Conservation (phyloP, 495 filamentous ascomycete genomes). For the Hypoxylon lienhwacheense region DNA sequence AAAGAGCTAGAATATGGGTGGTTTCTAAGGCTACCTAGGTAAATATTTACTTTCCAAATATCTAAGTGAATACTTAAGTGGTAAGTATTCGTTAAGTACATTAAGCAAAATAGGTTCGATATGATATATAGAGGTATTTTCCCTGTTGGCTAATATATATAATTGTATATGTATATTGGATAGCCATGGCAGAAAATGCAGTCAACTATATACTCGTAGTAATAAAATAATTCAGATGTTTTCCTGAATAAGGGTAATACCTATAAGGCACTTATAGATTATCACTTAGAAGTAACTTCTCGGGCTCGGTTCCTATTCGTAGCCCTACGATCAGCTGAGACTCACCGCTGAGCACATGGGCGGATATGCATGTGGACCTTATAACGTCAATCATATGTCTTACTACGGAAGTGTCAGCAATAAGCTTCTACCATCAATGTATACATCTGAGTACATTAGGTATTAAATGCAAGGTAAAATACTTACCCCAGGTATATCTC, state of each 20-base stretch:
- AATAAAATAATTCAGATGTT: background rate
- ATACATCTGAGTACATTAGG: background rate
- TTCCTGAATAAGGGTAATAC: background rate
- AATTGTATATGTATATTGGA: too few species aligned
- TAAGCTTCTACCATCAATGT: background rate
- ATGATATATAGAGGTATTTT: too few species aligned
- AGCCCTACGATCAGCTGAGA: slow-evolving; percentile 25
- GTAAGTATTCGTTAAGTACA: too few species aligned
- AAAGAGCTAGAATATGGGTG: too few species aligned
- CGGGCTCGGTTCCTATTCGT: slow-evolving; percentile 26
- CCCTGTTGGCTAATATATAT: too few species aligned
- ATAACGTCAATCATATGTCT: slow-evolving; percentile 9
- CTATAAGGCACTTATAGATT: background rate
- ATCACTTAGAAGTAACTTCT: background rate
- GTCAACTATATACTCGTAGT: too few species aligned
- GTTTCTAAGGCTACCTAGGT: too few species aligned
- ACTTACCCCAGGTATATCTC: too few species aligned
- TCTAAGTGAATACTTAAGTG: background rate
- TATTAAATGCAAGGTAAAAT: too few species aligned
- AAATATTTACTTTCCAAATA: background rate
- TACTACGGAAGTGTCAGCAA: slow-evolving; percentile 15
- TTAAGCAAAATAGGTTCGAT: too few species aligned
- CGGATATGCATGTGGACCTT: slow-evolving; percentile 16
- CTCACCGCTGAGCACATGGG: slow-evolving; percentile 15
- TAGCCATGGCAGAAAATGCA: too few species aligned